Base-by-base conservation (phyloP, 108 stramenopile species). In the Nitzschia sp. region DNA sequence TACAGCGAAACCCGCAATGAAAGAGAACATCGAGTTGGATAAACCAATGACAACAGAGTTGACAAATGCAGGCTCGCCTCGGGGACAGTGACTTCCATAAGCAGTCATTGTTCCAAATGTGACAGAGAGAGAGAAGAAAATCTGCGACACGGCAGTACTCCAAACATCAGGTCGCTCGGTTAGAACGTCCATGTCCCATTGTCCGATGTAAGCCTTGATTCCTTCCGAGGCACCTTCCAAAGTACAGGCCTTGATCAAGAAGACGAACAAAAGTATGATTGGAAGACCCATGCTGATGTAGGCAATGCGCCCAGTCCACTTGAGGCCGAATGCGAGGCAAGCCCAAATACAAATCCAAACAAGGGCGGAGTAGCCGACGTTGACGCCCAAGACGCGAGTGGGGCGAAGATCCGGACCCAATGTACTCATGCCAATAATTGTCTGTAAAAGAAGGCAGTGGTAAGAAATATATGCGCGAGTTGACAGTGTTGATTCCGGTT, bases 71-170 rank as follows among this genome's bases (percentile, higher is more conserved):
- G 82, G 81, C 53, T 82, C 80, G 45, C 66, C 72, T 1, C 68
- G 32, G n/a, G 76, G 63, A 53, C 81, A 84, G 55, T 82, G 79
- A 32, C 62, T 68, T 28, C 84, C 85, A 58, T 79, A 86, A 23
- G 85, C 88, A 26, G 83, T 82, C 83, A 86, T 78, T 31, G 82
- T 82, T 23, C 87, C 85, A 67, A 84, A 83, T 0, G 81, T 82
- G 23, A 84, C 61, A 34, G 76, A 55, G 30, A 88, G 64, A 15
- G 68, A 71, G 55, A 89, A 89, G 72, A 89, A 85, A 64, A 84
- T 80, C 53, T 89, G 88, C 11, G 76, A 71, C n/a, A 79, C 81
- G 19, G 87, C 87, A 48, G 67, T 80, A 38, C 70, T 64, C 84
- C 84, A 88, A 45, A 85, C 75, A 38, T 89, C 80, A 22, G 71